Base-by-base conservation (phyloP, 768 basidiomycete species). In the Suillus decipiens region DNA sequence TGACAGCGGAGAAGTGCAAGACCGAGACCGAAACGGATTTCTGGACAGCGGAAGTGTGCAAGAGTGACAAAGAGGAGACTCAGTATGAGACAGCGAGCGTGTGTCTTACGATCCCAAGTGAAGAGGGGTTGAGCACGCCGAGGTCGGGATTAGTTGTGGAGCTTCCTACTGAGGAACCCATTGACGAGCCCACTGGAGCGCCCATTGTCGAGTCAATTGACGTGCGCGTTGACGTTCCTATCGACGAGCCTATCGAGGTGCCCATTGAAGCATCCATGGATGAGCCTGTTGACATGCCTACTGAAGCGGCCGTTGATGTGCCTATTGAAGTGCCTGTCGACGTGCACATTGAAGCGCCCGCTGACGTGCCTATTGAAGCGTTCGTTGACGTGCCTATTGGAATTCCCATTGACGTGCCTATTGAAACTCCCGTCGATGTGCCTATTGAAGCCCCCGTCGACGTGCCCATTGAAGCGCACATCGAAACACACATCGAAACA, bases 1-100 rank as follows among this genome's bases (percentile, higher is more conserved):
- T 77, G 36, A 87, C 85, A 22, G 86, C 78, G 43, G 75, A 81
- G 28, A 75, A 81, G 19, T 84, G 83, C 68, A 70, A 76, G 39
- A 76, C 80, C 10, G 80, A 80, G 47, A 70, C 70, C 6, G 75
- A 78, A 28, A 81, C 82, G 8, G 84, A 84, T 42, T 80, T 80
- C 54, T 71, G 81, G 22, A 82, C 81, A 1, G 85, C 84, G 5
- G 81, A 82, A 50, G 14, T 73, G 15, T 80, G 82, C n/a, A 70
- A 75, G 62, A 73, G 71, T 51, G 64, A 68, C 51, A 65, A 67
- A 0, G 73, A 74, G 60, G 56, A 70, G 17, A 81, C 82, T 1
- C 77, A 78, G 55, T 89, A 81, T 60, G 76, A 80, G 64, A 87
- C 85, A 7, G 87, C 82, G 1, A 76, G 75, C 10, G 3, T 75